Conservation (phyloP, 2,329 filamentous ascomycete genomes). For the Phoma sp. region DNA sequence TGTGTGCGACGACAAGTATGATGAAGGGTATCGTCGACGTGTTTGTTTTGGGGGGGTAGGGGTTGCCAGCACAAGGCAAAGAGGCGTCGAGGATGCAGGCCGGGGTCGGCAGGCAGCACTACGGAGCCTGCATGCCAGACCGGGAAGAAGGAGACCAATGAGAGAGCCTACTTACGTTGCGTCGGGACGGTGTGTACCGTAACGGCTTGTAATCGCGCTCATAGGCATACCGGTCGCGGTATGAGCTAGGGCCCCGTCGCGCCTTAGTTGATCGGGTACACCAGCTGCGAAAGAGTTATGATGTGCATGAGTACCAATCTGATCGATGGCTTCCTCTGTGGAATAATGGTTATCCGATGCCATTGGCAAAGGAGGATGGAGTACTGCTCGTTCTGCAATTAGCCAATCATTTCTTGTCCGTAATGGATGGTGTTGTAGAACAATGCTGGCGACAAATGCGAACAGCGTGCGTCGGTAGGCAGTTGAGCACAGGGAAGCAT, state of each 20-base stretch:
- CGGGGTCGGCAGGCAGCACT: slow-evolving; percentile 49
- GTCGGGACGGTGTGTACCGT: slow-evolving; percentile 62
- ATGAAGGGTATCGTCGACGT: slow-evolving; percentile 49
- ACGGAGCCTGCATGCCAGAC: slow-evolving; percentile 43
- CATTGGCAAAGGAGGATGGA: slow-evolving; percentile 53
- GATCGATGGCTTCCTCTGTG: slow-evolving; percentile 56
- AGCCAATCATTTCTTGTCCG: slow-evolving; percentile 47
- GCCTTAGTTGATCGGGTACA: slow-evolving; percentile 59
- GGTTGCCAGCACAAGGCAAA: slow-evolving; percentile 47
- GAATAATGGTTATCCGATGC: slow-evolving; percentile 53
- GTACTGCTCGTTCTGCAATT: slow-evolving; percentile 52
- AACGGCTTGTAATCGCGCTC: slow-evolving; percentile 58
- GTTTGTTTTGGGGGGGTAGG: slow-evolving; percentile 50
- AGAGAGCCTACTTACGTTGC: slow-evolving; percentile 60
- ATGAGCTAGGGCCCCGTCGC: slow-evolving; percentile 59
- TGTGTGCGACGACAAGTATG: slow-evolving; percentile 47
- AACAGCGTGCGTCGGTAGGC: slow-evolving; percentile 47
- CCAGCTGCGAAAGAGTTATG: slow-evolving; percentile 52
- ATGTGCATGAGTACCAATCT: slow-evolving; percentile 55
- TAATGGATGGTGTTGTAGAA: slow-evolving; percentile 39
- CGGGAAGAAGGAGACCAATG: slow-evolving; percentile 49
- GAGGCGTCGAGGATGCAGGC: slow-evolving; percentile 47
- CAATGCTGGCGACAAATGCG: slow-evolving; percentile 47
- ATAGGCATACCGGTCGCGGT: slow-evolving; percentile 55
- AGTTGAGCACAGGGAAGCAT: slow-evolving; percentile 28